Percentiles rank a stretch among this genome's conserved stretches.
Conservation (phyloP, 768 basidiomycete species). For the Mycena alexandri region DNA sequence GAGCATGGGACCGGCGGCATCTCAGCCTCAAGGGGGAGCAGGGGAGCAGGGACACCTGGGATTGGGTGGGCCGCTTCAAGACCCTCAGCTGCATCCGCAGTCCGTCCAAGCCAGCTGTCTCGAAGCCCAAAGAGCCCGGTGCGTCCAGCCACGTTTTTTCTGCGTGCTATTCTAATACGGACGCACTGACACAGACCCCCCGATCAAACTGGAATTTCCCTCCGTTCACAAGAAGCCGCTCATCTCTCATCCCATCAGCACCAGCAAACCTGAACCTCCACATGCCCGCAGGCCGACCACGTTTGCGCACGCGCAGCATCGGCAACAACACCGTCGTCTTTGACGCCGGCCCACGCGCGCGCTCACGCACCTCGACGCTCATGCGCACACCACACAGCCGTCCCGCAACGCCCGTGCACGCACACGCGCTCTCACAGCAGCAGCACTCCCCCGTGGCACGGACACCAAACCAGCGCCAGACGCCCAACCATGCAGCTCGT, state of each 20-base stretch:
- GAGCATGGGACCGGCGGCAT: constrained; percentile 36
- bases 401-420: constrained; percentile 32
- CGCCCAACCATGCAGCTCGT: no score
- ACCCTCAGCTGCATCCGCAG: constrained; percentile 27
- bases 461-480: constrained; percentile 1
- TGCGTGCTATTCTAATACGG: background rate
- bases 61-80: constrained; percentile 35
- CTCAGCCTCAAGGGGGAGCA: constrained; percentile 32
- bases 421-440: constrained; percentile 1
- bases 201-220: constrained; percentile 32
- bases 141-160: background rate
- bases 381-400: constrained; percentile 31
- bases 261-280: constrained; percentile 30
- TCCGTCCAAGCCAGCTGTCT: constrained; percentile 10
- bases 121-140: constrained; percentile 2
- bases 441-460: constrained; percentile 8
- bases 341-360: constrained; percentile 18
- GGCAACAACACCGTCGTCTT: constrained; percentile 27
- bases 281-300: background rate
- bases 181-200: constrained; percentile 1
- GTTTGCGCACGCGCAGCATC: constrained; percentile 28
- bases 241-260: background rate
- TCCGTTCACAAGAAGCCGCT: constrained; percentile 16
- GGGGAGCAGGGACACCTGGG: constrained; percentile 36
- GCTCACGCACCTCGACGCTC: constrained; percentile 27